A percentile compares a stretch with the other conserved stretches of the same genome.
Conservation (phyloP, 345 rosid genomes). For the Microcos paniculata region DNA sequence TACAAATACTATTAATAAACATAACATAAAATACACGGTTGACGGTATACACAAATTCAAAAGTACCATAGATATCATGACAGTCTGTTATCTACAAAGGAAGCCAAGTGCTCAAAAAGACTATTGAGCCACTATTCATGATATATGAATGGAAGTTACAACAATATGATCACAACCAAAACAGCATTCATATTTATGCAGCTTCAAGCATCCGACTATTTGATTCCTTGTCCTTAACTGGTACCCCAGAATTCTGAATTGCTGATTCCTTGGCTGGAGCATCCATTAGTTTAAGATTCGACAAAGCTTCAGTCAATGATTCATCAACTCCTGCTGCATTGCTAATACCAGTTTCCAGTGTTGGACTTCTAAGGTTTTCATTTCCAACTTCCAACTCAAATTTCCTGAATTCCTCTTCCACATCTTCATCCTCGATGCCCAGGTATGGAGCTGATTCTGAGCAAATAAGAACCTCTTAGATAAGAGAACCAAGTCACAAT, state of each 20-base stretch:
- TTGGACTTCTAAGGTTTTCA: conserved; percentile 25
- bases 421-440: conserved; percentile 64
- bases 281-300: conserved; percentile 57
- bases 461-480: conserved; percentile 18
- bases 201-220: conserved; percentile 43
- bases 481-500: not conserved
- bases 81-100: not conserved
- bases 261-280: conserved; percentile 17
- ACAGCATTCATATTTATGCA: conserved; percentile 28
- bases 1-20: no score
- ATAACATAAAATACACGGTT: no score
- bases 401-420: conserved; percentile 72
- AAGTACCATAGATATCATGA: no score
- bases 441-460: conserved; percentile 51
- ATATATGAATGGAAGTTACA: not conserved
- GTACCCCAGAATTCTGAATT: conserved; percentile 22
- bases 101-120: not conserved
- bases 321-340: conserved; percentile 31
- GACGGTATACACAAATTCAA: no score
- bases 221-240: conserved; percentile 28
- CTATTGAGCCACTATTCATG: not conserved
- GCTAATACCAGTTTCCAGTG: not conserved
- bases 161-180: not conserved
- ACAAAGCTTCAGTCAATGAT: conserved; percentile 47
- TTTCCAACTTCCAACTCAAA: conserved; percentile 61